Conservation (phyloP, 2,329 filamentous ascomycete genomes). For the Aurifilum marmelostoma region DNA sequence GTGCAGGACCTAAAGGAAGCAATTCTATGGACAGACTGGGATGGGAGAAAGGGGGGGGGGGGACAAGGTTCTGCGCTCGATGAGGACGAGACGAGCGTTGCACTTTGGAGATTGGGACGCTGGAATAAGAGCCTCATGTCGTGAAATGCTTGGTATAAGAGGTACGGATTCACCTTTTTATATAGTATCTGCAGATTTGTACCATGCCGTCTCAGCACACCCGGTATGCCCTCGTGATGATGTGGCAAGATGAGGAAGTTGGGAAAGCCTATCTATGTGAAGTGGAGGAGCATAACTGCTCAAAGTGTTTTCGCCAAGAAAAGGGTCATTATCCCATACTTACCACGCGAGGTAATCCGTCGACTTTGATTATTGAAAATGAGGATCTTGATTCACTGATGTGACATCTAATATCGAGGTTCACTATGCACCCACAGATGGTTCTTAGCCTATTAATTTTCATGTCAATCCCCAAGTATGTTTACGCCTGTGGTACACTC, state of each 20-base stretch:
- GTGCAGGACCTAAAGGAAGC: neutral
- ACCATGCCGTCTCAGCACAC: neutral
- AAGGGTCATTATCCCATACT: too few species aligned
- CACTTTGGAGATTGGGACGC: neutral
- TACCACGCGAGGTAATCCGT: neutral
- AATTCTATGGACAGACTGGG: neutral
- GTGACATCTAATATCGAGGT: neutral
- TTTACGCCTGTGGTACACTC: too few species aligned
- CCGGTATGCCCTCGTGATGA: neutral
- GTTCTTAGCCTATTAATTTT: conserved; percentile 2
- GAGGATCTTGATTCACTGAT: neutral
- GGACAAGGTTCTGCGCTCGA: neutral
- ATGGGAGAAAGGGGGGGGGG: too few species aligned
- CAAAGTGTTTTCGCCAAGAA: neutral
- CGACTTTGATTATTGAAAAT: neutral
- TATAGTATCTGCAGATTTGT: neutral
- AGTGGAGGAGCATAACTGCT: neutral
- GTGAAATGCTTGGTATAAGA: neutral
- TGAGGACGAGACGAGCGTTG: neutral
- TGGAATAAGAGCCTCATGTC: neutral
- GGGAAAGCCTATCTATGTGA: too few species aligned
- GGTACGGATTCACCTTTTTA: neutral
- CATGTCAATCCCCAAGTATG: too few species aligned
- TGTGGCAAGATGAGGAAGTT: too few species aligned
- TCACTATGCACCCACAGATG: too few species aligned